These are phyloP conservation scores for Alisma plantagoaquatica DNA, from an alignment of 106 monocot genomes.

Conservation along the genomic window DNA sequence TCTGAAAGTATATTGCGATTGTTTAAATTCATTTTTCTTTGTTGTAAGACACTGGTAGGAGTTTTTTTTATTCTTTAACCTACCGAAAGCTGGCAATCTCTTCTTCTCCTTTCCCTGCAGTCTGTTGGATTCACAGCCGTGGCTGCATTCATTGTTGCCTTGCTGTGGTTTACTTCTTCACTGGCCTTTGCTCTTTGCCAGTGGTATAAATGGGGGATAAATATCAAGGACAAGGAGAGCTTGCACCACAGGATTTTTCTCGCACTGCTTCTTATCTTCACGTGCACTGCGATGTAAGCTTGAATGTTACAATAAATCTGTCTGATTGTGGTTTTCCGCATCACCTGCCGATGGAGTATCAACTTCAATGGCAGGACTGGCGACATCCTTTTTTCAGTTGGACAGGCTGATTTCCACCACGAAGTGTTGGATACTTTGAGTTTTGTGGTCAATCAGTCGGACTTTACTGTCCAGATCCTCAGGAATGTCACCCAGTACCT, in stretches of 20 bases:
- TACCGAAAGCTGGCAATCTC: no score
- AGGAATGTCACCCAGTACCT: conserved; percentile 74
- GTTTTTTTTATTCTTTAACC: no score
- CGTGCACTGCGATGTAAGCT: conserved; percentile 74
- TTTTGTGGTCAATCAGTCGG: conserved; percentile 82
- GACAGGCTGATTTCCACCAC: conserved; percentile 57
- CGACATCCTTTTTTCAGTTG: conserved; percentile 58
- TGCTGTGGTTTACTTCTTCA: conserved; percentile 64
- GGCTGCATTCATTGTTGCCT: conserved; percentile 53
- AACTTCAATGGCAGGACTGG: conserved; percentile 73
- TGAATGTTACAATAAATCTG: no score
- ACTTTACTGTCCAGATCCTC: conserved; percentile 70
- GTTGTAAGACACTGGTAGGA: no score
- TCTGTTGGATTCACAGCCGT: conserved; percentile 87
- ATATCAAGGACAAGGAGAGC: conserved; percentile 23
- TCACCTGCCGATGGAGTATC: no score
- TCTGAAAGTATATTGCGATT: no score
- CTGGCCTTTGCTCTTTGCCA: conserved; percentile 27
- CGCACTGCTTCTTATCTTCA: conserved; percentile 48
- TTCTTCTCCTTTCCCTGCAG: conserved; percentile 35
- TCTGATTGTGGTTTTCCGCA: no score
- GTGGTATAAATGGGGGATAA: conserved; percentile 39
- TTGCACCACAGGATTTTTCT: conserved; percentile 12
- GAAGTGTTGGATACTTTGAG: conserved; percentile 53
- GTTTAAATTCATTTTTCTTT: no score